Base-by-base conservation (phyloP, 1,284 basidiomycete genomes). In the Mixia osmundae region DNA sequence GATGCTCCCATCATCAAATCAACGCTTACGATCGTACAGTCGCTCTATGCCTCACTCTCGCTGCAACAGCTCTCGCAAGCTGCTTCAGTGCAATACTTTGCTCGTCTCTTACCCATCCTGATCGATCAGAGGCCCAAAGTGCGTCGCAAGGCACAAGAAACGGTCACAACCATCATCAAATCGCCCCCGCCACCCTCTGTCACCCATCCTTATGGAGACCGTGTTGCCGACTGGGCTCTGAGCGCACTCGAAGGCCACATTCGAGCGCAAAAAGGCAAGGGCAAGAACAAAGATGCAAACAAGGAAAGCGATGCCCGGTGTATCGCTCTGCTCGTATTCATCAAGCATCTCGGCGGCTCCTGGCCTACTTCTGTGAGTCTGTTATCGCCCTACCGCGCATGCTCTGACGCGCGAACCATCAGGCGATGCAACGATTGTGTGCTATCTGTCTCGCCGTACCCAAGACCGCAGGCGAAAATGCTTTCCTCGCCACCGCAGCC, bases 101-200 rank as follows among this genome's bases (percentile, higher is more conserved):
- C 72, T 23, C 71, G 72, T 16, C 62, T 89, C 32, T 61, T 97
- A 32, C 71, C 77, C 41, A 61, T 95, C 34, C 75, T 71, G 47
- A 62, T 83, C 34, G 89, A 97, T 60, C 67, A 72, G 2, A 64
- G 89, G 30, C 89, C 91, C 25, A 95, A 97, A 61, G 82, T 97
- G 32, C 71, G 91, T 39, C 85, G 72, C 57, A 70, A 74, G 45
- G 85, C 89, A 7, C 75, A 76, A 38, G 83, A 94, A 48, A 68
- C 79, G 16, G 66, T 97, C 27, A 66, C 66, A 44, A 72, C 78
- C 46, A 64, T 85, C 3, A 63, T 87, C 20, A 61, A 64, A 4
- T 64, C 65, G 10, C 79, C 83, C 11, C 75, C 80, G 1, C 62
- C 71, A 4, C 83, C 83, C 0, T 62, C 76, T 28, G 47, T 68